Conservation (phyloP, 192 early-diverging fungal genomes). For the Jimgerdemannia flammicorona region DNA sequence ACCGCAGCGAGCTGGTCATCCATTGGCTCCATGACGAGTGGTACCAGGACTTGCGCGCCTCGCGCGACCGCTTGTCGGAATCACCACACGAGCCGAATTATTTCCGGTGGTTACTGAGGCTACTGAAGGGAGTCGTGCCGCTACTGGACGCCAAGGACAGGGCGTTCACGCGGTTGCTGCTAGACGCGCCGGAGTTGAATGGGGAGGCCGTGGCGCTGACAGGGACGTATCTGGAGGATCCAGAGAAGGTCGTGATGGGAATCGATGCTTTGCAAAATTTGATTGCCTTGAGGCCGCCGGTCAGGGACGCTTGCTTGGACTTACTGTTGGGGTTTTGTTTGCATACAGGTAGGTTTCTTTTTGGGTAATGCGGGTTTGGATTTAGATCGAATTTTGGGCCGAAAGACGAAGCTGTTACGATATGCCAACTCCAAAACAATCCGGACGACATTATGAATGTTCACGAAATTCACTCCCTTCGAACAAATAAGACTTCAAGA, state of each 20-base stretch:
- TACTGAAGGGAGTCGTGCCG: constrained; percentile 32
- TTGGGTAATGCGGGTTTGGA: neutral
- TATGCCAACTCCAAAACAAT: neutral
- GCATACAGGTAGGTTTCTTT: constrained; percentile 15
- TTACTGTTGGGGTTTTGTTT: constrained; percentile 52
- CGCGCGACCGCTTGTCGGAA: constrained; percentile 6
- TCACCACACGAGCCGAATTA: constrained; percentile 31
- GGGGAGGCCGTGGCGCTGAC: constrained; percentile 57
- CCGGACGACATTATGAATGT: constrained; percentile 22
- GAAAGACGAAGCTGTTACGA: no score
- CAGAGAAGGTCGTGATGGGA: constrained; percentile 35
- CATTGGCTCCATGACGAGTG: constrained; percentile 77
- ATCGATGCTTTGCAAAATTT: constrained; percentile 60
- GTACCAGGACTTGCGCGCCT: constrained; percentile 8
- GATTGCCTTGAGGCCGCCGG: constrained; percentile 49
- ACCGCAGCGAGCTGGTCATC: constrained; percentile 54
- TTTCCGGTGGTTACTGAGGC: constrained; percentile 25
- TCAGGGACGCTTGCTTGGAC: constrained; percentile 43
- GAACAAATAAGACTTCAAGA: constrained; percentile 25
- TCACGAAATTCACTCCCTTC: neutral
- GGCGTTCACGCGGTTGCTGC: constrained; percentile 65
- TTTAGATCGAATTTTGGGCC: no score
- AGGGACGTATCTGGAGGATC: constrained; percentile 29
- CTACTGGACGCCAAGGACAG: constrained; percentile 65
- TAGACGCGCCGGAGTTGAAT: constrained; percentile 75